Conservation (phyloP, 2,329 filamentous ascomycete genomes). For the Didymella arachidicola region DNA sequence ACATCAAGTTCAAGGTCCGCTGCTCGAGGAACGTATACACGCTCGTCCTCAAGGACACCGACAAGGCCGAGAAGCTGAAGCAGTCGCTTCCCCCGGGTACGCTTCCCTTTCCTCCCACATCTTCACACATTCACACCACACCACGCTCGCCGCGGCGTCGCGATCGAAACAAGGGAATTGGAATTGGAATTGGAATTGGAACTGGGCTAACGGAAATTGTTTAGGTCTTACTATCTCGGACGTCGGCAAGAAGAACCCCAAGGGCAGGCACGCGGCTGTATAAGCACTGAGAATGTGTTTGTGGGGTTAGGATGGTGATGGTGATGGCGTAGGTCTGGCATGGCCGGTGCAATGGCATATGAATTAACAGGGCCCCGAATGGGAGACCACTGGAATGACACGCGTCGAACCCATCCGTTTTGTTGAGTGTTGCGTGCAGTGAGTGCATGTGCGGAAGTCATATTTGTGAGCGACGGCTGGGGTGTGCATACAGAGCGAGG, state of each 20-base stretch:
- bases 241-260: slow-evolving; percentile 69
- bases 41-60: slow-evolving; percentile 95
- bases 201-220: too few species aligned
- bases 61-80: slow-evolving; percentile 99
- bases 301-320: slow-evolving; percentile 12
- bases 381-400: slow-evolving; percentile 22
- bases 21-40: slow-evolving; percentile 97
- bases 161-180: background rate
- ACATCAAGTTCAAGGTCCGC: slow-evolving; percentile 99
- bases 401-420: slow-evolving; percentile 14
- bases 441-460: too few species aligned
- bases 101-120: slow-evolving; percentile 41
- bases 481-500: too few species aligned
- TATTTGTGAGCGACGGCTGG: too few species aligned
- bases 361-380: slow-evolving; percentile 29
- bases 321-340: slow-evolving; percentile 29
- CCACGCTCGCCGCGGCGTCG: too few species aligned
- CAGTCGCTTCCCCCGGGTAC: slow-evolving; percentile 96
- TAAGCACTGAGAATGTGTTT: slow-evolving; percentile 28
- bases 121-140: background rate
- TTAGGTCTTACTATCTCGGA: slow-evolving; percentile 66
- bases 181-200: too few species aligned
- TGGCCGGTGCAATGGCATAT: slow-evolving; percentile 44
- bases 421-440: background rate
- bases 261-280: slow-evolving; percentile 57